Evolutionary conservation across 768 basidiomycete species (phyloP).

Genomic region (Suillus americanus): DNA sequence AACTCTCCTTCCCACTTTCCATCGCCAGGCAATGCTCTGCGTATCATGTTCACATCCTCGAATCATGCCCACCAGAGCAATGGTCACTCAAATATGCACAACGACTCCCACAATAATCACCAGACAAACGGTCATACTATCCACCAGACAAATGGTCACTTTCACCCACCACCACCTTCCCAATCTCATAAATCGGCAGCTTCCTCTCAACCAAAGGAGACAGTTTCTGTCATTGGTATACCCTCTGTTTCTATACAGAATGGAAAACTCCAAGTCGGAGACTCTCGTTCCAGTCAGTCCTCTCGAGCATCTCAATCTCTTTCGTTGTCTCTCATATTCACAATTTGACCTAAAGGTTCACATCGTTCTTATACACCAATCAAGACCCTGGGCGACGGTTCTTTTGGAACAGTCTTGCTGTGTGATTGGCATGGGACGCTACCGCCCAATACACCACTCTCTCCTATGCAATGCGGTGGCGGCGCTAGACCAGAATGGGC

Average conservation of each 20-base stretch:
- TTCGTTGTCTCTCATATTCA: constrained; percentile 12
- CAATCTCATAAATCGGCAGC: constrained; percentile 16
- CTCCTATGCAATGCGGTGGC: constrained; percentile 94
- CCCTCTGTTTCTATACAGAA: constrained; percentile 75
- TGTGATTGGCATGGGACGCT: constrained; percentile 99
- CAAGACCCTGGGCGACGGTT: constrained; percentile 97
- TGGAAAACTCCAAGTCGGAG: constrained; percentile 71
- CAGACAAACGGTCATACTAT: constrained; percentile 28
- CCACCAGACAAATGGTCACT: constrained; percentile 12
- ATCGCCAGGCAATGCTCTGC: constrained; percentile 32
- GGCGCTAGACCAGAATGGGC: constrained; percentile 92
- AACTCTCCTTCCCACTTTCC: constrained; percentile 11
- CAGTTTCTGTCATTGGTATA: constrained; percentile 67
- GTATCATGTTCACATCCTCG: constrained; percentile 34
- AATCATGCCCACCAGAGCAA: constrained; percentile 30
- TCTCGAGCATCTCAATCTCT: constrained; percentile 8
- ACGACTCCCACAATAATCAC: constrained; percentile 25
- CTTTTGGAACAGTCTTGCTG: constrained; percentile 97
- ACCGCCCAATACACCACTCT: constrained; percentile 86
- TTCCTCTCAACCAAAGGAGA: constrained; percentile 46
- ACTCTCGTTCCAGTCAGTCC: constrained; percentile 66
- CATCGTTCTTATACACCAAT: constrained; percentile 90
- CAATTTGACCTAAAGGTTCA: constrained; percentile 52
- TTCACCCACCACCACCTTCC: constrained; percentile 17
- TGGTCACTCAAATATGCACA: constrained; percentile 10